Evolutionary conservation across 208 protist species (phyloP).

Genomic region (Crithidia brevicula): DNA sequence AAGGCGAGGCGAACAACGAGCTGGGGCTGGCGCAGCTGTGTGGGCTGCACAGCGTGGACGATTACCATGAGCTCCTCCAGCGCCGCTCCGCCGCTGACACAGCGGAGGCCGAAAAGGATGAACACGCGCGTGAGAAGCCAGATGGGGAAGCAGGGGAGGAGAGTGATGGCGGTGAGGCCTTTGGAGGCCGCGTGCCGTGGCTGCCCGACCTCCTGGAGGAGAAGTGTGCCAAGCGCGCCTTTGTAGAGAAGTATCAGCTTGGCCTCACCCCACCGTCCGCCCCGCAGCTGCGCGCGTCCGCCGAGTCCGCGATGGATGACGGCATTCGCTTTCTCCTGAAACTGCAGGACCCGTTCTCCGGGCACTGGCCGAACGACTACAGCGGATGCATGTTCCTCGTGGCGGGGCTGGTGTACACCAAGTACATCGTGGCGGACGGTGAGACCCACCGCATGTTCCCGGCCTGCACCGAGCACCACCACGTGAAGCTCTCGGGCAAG

Average conservation of each 20-base stretch:
- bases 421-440: conserved; percentile 86
- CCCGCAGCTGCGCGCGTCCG: conserved; percentile 21
- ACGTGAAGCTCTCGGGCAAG: conserved; percentile 32
- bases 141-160: too few relatives aligned
- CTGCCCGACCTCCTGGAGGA: conserved; percentile 38
- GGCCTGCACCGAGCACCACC: conserved; percentile 43
- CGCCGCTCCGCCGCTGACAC: conserved; percentile 9
- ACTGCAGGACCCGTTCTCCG: conserved; percentile 92
- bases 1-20: conserved; percentile 67
- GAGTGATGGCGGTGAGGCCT: not conserved
- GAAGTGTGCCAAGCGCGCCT: conserved; percentile 47
- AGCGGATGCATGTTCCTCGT: conserved; percentile 96
- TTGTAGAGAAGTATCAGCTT: conserved; percentile 78
- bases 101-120: too few relatives aligned
- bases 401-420: conserved; percentile 91
- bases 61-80: conserved; percentile 37
- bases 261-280: conserved; percentile 36
- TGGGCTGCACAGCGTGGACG: conserved; percentile 42
- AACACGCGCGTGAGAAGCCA: too few relatives aligned
- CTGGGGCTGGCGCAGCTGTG: conserved; percentile 57
- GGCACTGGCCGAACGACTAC: conserved; percentile 98
- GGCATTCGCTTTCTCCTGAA: conserved; percentile 71
- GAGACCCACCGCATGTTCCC: conserved; percentile 76
- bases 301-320: conserved; percentile 52
- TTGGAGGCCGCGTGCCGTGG: conserved; percentile 19